Conservation (phyloP, 305 asterid genomes). For the Solanum hybrid region DNA sequence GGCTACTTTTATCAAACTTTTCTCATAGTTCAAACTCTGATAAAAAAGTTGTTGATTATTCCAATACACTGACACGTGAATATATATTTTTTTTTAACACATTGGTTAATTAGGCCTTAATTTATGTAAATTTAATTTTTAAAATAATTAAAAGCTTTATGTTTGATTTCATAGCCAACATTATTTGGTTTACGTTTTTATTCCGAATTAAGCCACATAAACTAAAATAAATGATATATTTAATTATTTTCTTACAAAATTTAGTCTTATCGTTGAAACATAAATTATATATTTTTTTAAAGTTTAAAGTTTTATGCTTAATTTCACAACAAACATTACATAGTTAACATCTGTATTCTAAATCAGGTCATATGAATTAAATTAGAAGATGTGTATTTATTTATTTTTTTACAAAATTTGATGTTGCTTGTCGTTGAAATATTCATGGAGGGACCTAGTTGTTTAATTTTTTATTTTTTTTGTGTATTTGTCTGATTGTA, state of each 20-base stretch:
- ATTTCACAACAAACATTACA: neutral
- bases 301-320: neutral
- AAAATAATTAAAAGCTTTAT: neutral
- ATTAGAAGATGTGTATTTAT: neutral
- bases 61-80: constrained; percentile 30
- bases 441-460: neutral
- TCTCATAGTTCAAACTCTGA: constrained; percentile 33
- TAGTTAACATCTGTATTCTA: neutral
- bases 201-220: neutral
- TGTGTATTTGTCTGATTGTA: neutral
- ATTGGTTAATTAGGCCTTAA: constrained; percentile 9
- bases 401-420: neutral
- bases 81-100: neutral
- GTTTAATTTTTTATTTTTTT: neutral
- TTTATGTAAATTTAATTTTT: neutral
- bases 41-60: constrained; percentile 21
- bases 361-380: neutral
- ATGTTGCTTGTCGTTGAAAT: neutral
- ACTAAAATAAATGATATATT: neutral
- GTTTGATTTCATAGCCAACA: neutral
- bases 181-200: neutral
- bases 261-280: neutral
- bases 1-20: constrained; percentile 12
- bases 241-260: neutral
- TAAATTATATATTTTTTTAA: neutral